A percentile compares a stretch with the other conserved stretches of the same genome.
phyloP scores from a whole-genome alignment of 345 rosid species.

The Corchorus capsularis region DNA sequence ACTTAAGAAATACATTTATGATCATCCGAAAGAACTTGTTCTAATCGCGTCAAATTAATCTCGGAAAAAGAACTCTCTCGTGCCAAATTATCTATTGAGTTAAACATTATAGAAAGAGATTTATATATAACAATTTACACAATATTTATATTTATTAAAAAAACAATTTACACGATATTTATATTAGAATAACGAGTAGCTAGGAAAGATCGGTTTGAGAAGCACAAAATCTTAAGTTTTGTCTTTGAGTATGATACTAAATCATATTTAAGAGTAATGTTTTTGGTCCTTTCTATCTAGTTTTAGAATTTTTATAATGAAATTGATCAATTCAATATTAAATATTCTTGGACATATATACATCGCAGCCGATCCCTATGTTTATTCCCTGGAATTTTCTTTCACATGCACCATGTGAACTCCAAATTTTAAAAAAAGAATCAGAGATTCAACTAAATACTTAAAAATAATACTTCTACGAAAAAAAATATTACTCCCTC shows the following conservation, averaged over 20 bases:
- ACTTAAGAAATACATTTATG: not conserved
- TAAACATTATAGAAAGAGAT: not conserved
- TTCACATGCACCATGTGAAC: slow-evolving; percentile 7
- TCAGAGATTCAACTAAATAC: not conserved
- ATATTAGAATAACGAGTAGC: not conserved
- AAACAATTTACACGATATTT: not conserved
- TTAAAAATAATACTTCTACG: not conserved
- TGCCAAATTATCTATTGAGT: too few relatives aligned
- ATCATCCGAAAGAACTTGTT: not conserved
- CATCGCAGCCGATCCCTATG: slow-evolving; percentile 1
- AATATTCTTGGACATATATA: not conserved
- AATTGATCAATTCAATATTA: not conserved
- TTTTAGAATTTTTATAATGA: not conserved
- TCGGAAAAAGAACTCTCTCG: too few relatives aligned
- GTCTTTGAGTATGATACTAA: not conserved
- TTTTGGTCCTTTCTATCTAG: not conserved
- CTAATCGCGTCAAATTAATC: too few relatives aligned
- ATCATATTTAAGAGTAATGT: not conserved
- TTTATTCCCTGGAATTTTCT: not conserved
- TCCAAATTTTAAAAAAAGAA: not conserved
- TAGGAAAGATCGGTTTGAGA: not conserved
- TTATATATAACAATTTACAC: not conserved
- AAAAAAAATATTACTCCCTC: too few relatives aligned
- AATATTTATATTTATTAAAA: too few relatives aligned
- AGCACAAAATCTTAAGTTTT: not conserved